Conservation (phyloP, 2,329 filamentous ascomycete species). For the Ceratocystis huliohia region DNA sequence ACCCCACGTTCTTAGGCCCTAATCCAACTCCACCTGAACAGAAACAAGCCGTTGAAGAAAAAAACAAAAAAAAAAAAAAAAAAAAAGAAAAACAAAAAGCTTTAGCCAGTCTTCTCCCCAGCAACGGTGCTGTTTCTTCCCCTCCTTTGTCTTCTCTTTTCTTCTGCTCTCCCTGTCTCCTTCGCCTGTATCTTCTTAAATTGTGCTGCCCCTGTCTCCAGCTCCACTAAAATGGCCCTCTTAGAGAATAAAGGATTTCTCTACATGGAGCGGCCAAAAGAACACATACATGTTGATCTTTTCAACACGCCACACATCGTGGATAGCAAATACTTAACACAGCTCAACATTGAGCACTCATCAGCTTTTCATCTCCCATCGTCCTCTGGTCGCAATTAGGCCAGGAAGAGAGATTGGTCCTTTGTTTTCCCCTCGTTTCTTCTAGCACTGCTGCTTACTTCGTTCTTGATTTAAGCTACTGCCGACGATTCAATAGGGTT, state of each 20-base stretch:
- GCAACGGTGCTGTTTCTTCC: not conserved
- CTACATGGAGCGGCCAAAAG: not conserved
- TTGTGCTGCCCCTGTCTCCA: not conserved
- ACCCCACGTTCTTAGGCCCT: too few relatives aligned
- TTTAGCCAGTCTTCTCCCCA: conserved; percentile 8
- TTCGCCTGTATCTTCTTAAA: not conserved
- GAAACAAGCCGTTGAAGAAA: not conserved
- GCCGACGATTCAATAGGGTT: too few relatives aligned
- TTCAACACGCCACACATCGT: not conserved
- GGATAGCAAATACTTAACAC: too few relatives aligned
- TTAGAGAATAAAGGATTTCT: too few relatives aligned
- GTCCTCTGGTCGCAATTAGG: too few relatives aligned
- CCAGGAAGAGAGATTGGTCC: too few relatives aligned
- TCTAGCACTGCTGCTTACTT: too few relatives aligned
- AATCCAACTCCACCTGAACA: too few relatives aligned
- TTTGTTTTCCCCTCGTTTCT: too few relatives aligned
- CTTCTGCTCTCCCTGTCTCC: not conserved
- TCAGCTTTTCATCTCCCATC: not conserved
- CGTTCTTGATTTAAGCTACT: too few relatives aligned
- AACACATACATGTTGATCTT: not conserved
- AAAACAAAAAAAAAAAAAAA: not conserved
- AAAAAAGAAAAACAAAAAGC: not conserved
- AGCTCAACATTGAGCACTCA: not conserved
- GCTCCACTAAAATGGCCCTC: not conserved
- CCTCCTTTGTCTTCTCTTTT: not conserved